These are phyloP conservation scores for Phoma sp. DNA, from an alignment of 2,329 filamentous ascomycete genomes.

Conservation along the genomic window DNA sequence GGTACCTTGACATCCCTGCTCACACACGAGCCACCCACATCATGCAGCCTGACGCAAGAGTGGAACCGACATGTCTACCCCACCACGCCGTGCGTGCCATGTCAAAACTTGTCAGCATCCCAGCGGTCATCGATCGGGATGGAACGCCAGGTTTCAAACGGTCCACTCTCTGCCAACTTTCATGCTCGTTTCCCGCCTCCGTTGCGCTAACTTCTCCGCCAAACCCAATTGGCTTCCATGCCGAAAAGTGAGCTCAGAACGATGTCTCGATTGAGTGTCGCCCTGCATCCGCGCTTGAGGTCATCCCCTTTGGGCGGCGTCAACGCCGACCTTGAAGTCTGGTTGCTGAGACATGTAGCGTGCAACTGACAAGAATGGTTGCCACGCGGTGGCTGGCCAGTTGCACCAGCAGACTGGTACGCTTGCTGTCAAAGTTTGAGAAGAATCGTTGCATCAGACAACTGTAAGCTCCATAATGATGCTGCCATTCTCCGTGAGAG, in stretches of 20 bases:
- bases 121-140: slow-evolving; percentile 24
- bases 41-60: slow-evolving; percentile 48
- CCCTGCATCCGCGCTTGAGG: slow-evolving; percentile 11
- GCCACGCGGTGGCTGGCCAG: slow-evolving; percentile 2
- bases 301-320: slow-evolving; percentile 3
- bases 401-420: slow-evolving; percentile 3
- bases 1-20: slow-evolving; percentile 40
- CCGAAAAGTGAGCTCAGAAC: slow-evolving; percentile 5
- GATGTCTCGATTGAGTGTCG: slow-evolving; percentile 7
- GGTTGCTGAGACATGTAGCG: slow-evolving; percentile 2
- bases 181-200: slow-evolving; percentile 10
- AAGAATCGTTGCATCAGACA: not conserved
- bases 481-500: not conserved
- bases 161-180: slow-evolving; percentile 12
- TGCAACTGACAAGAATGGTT: slow-evolving; percentile 5
- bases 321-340: slow-evolving; percentile 1
- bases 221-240: slow-evolving; percentile 2
- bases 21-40: slow-evolving; percentile 41
- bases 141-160: slow-evolving; percentile 6
- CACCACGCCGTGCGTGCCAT: slow-evolving; percentile 27
- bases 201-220: not conserved
- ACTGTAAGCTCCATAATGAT: not conserved
- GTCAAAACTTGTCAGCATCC: slow-evolving; percentile 43
- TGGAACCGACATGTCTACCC: slow-evolving; percentile 34
- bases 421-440: not conserved